Evolutionary conservation across 352 stramenopile species (phyloP).

Genomic region (Stephanocyclus meneghinianus): DNA sequence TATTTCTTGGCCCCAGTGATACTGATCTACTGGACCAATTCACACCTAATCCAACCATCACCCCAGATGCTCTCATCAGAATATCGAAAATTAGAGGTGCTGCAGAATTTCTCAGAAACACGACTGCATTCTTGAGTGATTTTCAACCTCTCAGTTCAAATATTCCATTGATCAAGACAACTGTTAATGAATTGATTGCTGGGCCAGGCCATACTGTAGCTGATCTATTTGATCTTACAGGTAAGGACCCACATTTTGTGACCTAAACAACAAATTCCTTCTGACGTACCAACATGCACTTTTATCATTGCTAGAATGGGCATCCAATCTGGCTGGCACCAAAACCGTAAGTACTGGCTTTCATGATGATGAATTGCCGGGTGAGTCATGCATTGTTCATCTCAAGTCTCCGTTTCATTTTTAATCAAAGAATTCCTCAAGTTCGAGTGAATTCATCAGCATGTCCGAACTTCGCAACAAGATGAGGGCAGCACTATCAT

Average conservation of each 20-base stretch:
- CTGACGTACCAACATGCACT: not conserved
- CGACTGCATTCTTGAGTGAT: constrained; percentile 25
- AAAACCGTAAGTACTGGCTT: not conserved
- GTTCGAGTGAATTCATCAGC: constrained; percentile 13
- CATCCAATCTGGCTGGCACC: constrained; percentile 8
- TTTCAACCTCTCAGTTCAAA: constrained; percentile 15
- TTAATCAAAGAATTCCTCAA: too few species aligned
- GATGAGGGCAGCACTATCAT: constrained; percentile 25
- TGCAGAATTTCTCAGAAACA: constrained; percentile 5
- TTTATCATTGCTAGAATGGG: constrained; percentile 11
- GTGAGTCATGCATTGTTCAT: not conserved
- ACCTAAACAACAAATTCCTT: constrained; percentile 6
- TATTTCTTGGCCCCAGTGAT: constrained; percentile 14
- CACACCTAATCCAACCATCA: not conserved
- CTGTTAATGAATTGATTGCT: constrained; percentile 40
- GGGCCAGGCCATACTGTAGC: constrained; percentile 24
- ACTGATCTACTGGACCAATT: constrained; percentile 36
- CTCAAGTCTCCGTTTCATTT: not conserved
- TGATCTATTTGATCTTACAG: constrained; percentile 39
- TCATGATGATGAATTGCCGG: too few species aligned
- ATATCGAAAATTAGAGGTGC: constrained; percentile 22
- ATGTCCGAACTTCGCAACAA: constrained; percentile 27
- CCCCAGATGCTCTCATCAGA: constrained; percentile 18
- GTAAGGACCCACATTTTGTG: not conserved
- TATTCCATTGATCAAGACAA: constrained; percentile 35